Evolutionary conservation across 768 basidiomycete genomes (phyloP).

Genomic region (Filobasidium floriforme): DNA sequence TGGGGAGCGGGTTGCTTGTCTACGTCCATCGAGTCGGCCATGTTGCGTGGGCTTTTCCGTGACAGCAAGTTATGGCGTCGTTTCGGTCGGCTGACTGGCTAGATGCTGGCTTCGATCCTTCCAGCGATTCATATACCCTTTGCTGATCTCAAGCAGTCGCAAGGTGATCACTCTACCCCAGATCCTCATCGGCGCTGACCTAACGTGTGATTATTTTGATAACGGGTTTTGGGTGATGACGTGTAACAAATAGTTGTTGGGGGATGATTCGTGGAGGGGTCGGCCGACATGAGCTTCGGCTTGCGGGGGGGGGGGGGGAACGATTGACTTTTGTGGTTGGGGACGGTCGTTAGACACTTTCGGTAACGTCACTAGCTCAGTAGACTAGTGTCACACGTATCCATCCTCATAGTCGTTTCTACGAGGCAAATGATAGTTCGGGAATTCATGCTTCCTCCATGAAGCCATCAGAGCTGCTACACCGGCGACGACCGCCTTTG

Average conservation of each 20-base stretch:
- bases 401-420: background rate
- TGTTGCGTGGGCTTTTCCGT: slow-evolving; percentile 5
- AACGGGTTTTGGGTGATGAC: background rate
- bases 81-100: too few relatives aligned
- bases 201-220: background rate
- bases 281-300: too few relatives aligned
- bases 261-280: too few relatives aligned
- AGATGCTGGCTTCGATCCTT: too few relatives aligned
- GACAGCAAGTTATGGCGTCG: background rate
- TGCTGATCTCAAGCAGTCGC: too few relatives aligned
- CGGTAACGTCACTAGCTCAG: too few relatives aligned
- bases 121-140: too few relatives aligned
- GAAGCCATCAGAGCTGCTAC: background rate
- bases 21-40: slow-evolving; percentile 26
- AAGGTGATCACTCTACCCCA: background rate
- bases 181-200: background rate
- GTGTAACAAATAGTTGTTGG: background rate
- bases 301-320: too few relatives aligned
- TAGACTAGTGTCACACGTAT: too few relatives aligned
- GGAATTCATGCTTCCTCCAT: background rate
- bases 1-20: slow-evolving; percentile 3
- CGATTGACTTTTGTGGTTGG: too few relatives aligned
- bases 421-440: background rate
- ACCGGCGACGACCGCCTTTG: background rate
- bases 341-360: too few relatives aligned